phyloP scores from a whole-genome alignment of 2,329 filamentous ascomycete species.

The Diplocarpon mali region DNA sequence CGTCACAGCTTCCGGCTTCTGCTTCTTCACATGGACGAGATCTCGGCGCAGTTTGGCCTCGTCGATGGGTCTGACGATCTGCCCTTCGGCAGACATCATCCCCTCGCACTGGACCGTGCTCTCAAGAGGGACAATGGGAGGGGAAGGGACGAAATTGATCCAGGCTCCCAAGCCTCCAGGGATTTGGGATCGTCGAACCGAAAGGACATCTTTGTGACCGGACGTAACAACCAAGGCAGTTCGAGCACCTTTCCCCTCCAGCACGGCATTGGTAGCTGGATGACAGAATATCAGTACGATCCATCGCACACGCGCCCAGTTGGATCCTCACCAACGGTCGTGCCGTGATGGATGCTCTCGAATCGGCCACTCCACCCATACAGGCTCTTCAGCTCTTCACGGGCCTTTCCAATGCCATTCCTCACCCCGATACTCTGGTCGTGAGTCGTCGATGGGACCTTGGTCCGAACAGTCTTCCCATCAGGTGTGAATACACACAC shows the following conservation, averaged over 20 bases:
- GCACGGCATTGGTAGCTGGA: not conserved
- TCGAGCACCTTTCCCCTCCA: not conserved
- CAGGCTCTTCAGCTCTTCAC: not conserved
- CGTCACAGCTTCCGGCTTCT: not conserved
- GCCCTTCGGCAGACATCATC: not conserved
- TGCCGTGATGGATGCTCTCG: not conserved
- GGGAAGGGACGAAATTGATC: not conserved
- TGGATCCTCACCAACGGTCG: not conserved
- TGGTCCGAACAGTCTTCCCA: not conserved
- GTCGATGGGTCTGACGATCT: not conserved
- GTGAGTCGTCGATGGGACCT: not conserved
- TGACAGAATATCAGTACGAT: not conserved
- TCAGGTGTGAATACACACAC: not conserved
- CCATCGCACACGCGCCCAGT: not conserved
- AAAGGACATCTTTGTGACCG: not conserved
- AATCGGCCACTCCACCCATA: not conserved
- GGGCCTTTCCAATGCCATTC: not conserved
- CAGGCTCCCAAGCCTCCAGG: not conserved
- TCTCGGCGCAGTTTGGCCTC: not conserved
- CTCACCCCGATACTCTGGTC: not conserved
- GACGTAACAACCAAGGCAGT: not conserved
- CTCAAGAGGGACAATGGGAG: not conserved
- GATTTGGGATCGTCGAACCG: not conserved
- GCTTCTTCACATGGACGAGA: not conserved
- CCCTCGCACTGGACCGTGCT: not conserved